Evolutionary conservation across 2,329 filamentous ascomycete genomes (phyloP).

Genomic region (Lachnum nothofagi): DNA sequence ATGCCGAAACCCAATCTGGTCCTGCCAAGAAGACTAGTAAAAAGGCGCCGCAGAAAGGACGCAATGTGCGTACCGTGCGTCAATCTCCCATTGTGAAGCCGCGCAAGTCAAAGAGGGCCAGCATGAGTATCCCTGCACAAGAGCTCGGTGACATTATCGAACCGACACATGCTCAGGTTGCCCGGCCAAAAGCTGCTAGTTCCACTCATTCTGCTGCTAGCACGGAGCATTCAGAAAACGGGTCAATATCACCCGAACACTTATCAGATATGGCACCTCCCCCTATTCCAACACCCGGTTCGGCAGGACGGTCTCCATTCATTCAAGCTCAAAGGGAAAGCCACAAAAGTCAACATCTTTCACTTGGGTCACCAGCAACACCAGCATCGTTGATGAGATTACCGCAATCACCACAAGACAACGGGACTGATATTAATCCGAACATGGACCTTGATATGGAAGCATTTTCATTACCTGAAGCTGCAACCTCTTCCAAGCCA

Average conservation of each 20-base stretch:
- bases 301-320: conserved; percentile 62
- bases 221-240: conserved; percentile 57
- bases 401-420: conserved; percentile 35
- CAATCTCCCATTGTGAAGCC: conserved; percentile 38
- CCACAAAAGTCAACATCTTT: conserved; percentile 33
- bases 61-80: conserved; percentile 30
- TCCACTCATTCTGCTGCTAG: conserved; percentile 26
- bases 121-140: conserved; percentile 40
- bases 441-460: conserved; percentile 51
- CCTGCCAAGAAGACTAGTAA: conserved; percentile 23
- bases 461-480: conserved; percentile 69
- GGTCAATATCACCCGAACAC: conserved; percentile 58
- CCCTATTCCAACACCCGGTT: conserved; percentile 60
- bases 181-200: conserved; percentile 36
- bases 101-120: conserved; percentile 40
- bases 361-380: conserved; percentile 60
- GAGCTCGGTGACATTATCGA: conserved; percentile 35
- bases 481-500: conserved; percentile 49
- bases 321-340: conserved; percentile 50
- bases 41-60: conserved; percentile 21
- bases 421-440: conserved; percentile 38
- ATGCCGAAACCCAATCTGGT: conserved; percentile 26
- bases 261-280: conserved; percentile 63
- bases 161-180: conserved; percentile 30
- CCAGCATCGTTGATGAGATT: conserved; percentile 85